Conservation (phyloP, 805 yeast genomes). For the Brettanomyces sp. region DNA sequence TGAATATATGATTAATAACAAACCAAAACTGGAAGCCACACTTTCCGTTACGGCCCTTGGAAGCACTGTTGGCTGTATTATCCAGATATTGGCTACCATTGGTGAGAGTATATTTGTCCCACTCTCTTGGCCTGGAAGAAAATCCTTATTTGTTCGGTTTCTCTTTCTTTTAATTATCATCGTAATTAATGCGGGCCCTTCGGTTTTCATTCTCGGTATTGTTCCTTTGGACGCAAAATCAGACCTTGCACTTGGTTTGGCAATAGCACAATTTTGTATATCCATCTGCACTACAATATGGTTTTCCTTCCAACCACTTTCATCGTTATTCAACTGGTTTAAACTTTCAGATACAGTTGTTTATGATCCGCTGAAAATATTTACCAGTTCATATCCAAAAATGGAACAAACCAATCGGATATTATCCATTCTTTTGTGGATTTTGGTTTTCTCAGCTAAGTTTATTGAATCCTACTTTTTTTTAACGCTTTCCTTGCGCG, state of each 20-base stretch:
- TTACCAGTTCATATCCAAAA: conserved; percentile 34
- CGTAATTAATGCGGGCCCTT: conserved; percentile 30
- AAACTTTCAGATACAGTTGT: conserved; percentile 13
- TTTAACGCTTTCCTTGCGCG: conserved; percentile 42
- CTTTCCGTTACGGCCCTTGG: conserved; percentile 38
- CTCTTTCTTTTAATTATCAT: conserved; percentile 24
- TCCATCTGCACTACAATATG: conserved; percentile 34
- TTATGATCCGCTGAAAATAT: conserved; percentile 28
- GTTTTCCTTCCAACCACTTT: conserved; percentile 32
- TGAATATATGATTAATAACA: conserved; percentile 30
- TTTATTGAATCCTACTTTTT: conserved; percentile 46
- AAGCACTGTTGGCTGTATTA: conserved; percentile 33
- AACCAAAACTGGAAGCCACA: conserved; percentile 35
- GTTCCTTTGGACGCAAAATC: conserved; percentile 29
- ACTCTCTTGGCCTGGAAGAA: conserved; percentile 38
- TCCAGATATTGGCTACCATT: conserved; percentile 31
- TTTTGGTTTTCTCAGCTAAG: conserved; percentile 37
- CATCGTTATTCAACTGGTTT: conserved; percentile 21
- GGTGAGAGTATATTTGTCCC: conserved; percentile 41
- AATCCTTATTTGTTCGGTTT: conserved; percentile 25
- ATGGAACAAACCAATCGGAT: conserved; percentile 29
- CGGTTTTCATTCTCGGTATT: conserved; percentile 29
- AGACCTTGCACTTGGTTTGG: conserved; percentile 26
- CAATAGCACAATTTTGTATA: conserved; percentile 33
- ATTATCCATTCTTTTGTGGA: conserved; percentile 39